Base-by-base conservation (phyloP, 1,284 basidiomycete genomes). In the Apiotrichum mycotoxinovorans region DNA sequence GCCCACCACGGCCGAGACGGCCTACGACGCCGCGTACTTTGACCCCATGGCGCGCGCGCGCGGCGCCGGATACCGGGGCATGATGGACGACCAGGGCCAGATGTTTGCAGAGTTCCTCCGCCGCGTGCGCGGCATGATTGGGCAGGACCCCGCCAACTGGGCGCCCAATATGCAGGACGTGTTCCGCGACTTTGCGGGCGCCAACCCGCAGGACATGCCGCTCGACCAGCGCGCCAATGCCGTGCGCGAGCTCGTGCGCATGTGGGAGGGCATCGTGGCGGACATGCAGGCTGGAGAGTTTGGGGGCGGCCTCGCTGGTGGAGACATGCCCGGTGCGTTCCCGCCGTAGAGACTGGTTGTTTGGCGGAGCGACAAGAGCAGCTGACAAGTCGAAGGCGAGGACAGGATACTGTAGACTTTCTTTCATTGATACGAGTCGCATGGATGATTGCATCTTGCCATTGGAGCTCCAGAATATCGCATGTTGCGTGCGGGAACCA, bases 11-110 rank as follows among this genome's bases (percentile, higher is more conserved):
- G 69, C 73, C 2, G 65, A 84, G 7, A 86, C 80, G 25, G 68
- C 67, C 30, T 94, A 94, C 73, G 81, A 91, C 60, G 77, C 81
- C 2, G 76, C 74, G 23, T 94, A 91, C 78, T 92, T 94, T 78
- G 54, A 58, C 51, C 61, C 51, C 26, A 49, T 56, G 22, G 57
- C 57, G 40, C 61, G 60, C 8, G 51, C 45, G 35, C 54, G 54
- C 12, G 57, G 57, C 8, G 60, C 57, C 9, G 51, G 54, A 18
- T 49, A 53, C 41, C 53, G 60, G 20, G 52, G 46, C 14, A 25
- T 27, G 17, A n/a, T 37, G 18, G 42, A 30, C n/a, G 50, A 34
- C 42, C 37, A n/a, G 35, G 49, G 50, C 43, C 42, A 52, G 34
- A 58, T 61, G 52, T 47, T 56, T 8, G 61, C 54, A 15, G 52